These are phyloP conservation scores for Clonostachys sp. DNA, from an alignment of 2,329 filamentous ascomycete genomes.

Conservation along the genomic window DNA sequence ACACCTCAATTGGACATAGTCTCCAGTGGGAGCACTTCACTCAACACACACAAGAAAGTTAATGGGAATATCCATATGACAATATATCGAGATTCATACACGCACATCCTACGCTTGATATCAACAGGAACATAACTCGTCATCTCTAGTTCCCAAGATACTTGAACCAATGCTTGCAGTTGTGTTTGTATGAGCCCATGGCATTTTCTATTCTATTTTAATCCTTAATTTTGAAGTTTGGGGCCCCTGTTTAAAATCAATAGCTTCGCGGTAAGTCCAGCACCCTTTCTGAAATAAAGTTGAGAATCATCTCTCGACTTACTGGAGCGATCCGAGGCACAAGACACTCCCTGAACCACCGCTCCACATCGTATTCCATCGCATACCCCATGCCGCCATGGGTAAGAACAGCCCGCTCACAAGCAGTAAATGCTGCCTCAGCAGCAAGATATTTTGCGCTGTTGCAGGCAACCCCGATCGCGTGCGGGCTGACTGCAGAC, in stretches of 20 bases:
- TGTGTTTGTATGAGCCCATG: too few species aligned
- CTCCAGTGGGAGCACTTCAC: too few species aligned
- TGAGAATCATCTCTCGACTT: slow-evolving; percentile 71
- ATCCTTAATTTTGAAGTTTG: too few species aligned
- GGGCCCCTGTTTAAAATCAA: slow-evolving; percentile 17
- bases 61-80: too few species aligned
- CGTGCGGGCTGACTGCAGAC: slow-evolving; percentile 43
- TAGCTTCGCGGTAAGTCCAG: slow-evolving; percentile 66
- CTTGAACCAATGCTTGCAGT: background rate
- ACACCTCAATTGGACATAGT: too few species aligned
- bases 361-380: slow-evolving; percentile 60
- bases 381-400: slow-evolving; percentile 64
- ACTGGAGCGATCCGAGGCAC: slow-evolving; percentile 62
- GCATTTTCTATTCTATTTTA: too few species aligned
- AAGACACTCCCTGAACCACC: slow-evolving; percentile 60
- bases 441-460: slow-evolving; percentile 68
- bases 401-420: slow-evolving; percentile 54
- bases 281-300: slow-evolving; percentile 66
- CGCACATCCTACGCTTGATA: too few species aligned
- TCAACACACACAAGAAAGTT: too few species aligned
- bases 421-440: slow-evolving; percentile 58
- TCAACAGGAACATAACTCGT: too few species aligned
- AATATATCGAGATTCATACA: too few species aligned
- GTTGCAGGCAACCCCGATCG: slow-evolving; percentile 61
- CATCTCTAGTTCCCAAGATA: too few species aligned